Percentiles rank a stretch among this genome's conserved stretches.
These are phyloP conservation scores for Ceratocystis lukuohia DNA, from an alignment of 2,329 filamentous ascomycete species.

Conservation along the genomic window DNA sequence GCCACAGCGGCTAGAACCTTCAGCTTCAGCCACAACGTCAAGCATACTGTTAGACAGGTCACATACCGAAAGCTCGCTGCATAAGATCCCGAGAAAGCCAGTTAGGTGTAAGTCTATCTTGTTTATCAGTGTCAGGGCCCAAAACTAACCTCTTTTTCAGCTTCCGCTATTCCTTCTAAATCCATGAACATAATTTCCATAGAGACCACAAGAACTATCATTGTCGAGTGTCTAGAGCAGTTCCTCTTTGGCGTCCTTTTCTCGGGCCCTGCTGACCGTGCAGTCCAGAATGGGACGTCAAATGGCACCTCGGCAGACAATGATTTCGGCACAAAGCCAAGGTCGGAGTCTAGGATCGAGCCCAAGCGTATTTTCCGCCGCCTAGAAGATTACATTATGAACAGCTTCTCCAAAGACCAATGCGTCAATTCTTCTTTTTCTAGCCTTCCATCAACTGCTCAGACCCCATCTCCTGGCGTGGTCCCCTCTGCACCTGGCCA, in stretches of 20 bases:
- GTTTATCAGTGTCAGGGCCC: background rate
- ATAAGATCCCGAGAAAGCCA: slow-evolving; percentile 12
- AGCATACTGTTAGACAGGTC: background rate
- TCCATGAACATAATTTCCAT: background rate
- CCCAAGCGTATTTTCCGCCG: slow-evolving; percentile 48
- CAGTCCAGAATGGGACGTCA: background rate
- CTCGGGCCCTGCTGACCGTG: background rate
- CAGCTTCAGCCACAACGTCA: background rate
- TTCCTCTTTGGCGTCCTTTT: slow-evolving; percentile 2
- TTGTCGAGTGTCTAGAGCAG: slow-evolving; percentile 3
- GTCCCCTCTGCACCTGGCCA: background rate
- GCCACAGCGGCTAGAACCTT: background rate
- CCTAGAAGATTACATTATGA: slow-evolving; percentile 63
- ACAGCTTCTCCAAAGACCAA: slow-evolving; percentile 54
- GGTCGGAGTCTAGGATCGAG: slow-evolving; percentile 20
- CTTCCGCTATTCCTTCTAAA: background rate
- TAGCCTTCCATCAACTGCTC: background rate
- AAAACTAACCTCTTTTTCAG: background rate
- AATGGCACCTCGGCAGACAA: background rate
- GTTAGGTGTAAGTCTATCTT: background rate
- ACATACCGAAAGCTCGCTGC: background rate
- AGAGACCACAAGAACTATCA: background rate
- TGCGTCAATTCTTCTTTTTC: slow-evolving; percentile 65
- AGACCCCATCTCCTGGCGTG: background rate
- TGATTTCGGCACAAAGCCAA: background rate